A percentile compares a stretch with the other conserved stretches of the same genome.
Conservation (phyloP, 2,329 filamentous ascomycete species). For the Didymella segeticola region DNA sequence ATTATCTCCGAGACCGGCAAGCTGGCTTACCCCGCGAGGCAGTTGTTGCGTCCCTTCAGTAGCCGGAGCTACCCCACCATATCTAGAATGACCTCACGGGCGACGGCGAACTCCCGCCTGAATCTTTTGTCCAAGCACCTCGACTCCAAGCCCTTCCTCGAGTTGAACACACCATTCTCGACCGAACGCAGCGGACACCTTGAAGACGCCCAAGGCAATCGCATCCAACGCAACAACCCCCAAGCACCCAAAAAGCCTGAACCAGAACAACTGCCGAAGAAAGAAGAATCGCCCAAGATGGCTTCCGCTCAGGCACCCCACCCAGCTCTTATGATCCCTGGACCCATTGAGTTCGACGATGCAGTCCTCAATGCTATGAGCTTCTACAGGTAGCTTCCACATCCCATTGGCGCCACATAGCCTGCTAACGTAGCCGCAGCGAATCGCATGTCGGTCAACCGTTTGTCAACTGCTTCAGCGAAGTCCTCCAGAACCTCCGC, state of each 20-base stretch:
- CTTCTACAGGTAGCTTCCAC: constrained; percentile 75
- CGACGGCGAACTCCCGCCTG: constrained; percentile 58
- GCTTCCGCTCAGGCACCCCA: constrained; percentile 68
- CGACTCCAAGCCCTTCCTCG: constrained; percentile 61
- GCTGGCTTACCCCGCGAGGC: constrained; percentile 43
- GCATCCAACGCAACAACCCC: constrained; percentile 19
- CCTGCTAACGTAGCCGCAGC: constrained; percentile 55
- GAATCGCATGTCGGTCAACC: constrained; percentile 91
- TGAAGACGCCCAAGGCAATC: constrained; percentile 60
- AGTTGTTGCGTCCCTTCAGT: constrained; percentile 13
- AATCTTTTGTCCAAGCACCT: constrained; percentile 68
- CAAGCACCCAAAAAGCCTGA: constrained; percentile 19
- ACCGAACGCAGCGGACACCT: constrained; percentile 62
- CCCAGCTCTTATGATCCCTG: constrained; percentile 87
- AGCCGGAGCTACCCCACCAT: constrained; percentile 41
- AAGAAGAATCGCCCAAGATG: constrained; percentile 24
- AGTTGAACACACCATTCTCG: constrained; percentile 69
- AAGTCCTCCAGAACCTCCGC: constrained; percentile 84
- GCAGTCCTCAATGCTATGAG: constrained; percentile 92
- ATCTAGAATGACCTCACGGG: constrained; percentile 42
- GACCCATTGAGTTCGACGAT: constrained; percentile 98
- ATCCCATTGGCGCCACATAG: background rate
- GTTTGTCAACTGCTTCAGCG: constrained; percentile 90
- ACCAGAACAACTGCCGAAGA: constrained; percentile 18
- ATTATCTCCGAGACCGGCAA: constrained; percentile 41